A percentile compares a stretch with the other conserved stretches of the same genome.
Conservation (phyloP, 2,329 filamentous ascomycete species). For the Ciborinia camelliae region DNA sequence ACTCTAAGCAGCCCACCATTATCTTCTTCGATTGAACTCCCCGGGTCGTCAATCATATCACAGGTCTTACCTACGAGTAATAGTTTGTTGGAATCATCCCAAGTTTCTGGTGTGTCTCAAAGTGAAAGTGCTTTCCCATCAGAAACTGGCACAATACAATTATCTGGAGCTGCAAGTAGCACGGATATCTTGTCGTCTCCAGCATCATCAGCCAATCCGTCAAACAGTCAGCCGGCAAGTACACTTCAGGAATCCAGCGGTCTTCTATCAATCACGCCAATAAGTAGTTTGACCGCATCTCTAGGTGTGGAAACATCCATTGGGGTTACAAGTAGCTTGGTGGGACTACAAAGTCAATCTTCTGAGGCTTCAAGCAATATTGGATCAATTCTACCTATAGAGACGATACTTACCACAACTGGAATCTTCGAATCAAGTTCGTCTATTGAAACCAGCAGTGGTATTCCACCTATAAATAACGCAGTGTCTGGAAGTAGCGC, state of each 20-base stretch:
- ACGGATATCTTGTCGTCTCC: background rate
- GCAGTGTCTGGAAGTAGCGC: background rate
- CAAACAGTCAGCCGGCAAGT: background rate
- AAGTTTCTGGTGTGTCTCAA: background rate
- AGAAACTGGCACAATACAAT: background rate
- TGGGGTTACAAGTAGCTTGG: background rate
- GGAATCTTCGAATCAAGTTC: background rate
- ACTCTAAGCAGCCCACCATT: background rate
- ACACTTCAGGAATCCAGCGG: background rate
- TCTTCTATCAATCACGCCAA: background rate
- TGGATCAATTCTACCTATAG: background rate
- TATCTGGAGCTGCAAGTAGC: background rate
- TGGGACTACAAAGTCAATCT: background rate
- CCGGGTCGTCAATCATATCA: background rate
- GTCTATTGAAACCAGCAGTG: background rate
- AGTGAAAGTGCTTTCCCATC: background rate
- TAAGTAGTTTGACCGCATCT: background rate
- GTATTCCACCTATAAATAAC: background rate
- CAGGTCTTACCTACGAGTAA: background rate
- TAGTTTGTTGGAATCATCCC: background rate
- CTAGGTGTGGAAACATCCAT: background rate
- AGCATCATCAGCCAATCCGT: background rate
- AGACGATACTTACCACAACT: background rate
- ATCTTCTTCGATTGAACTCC: background rate
- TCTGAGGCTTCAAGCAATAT: background rate